Evolutionary conservation across 2,329 filamentous ascomycete species (phyloP).

Genomic region (Colletotrichum cordylinicola): DNA sequence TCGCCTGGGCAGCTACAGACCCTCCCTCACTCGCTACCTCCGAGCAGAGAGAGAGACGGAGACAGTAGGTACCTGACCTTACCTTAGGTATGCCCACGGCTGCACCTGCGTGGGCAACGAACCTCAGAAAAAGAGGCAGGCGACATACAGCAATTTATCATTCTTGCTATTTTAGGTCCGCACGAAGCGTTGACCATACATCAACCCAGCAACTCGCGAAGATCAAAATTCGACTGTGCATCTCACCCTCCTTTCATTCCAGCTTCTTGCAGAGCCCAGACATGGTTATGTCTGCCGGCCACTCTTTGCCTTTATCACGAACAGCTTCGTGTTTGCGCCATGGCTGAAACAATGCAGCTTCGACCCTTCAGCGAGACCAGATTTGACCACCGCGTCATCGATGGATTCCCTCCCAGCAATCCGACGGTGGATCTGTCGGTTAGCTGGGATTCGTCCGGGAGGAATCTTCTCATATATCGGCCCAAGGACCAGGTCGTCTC

Average conservation of each 20-base stretch:
- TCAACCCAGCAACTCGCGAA: background rate
- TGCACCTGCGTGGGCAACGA: background rate
- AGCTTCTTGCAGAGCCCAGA: background rate
- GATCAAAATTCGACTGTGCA: background rate
- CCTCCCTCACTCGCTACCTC: too few relatives aligned
- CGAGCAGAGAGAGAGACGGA: too few relatives aligned
- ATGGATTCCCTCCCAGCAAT: slow-evolving; percentile 73
- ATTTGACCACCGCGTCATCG: slow-evolving; percentile 59
- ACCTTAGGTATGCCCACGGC: background rate
- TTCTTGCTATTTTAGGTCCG: background rate
- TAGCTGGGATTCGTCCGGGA: slow-evolving; percentile 69
- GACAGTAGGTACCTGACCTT: background rate
- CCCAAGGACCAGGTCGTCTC: slow-evolving; percentile 74
- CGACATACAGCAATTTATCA: background rate
- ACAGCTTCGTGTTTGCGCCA: slow-evolving; percentile 17
- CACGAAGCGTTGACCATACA: background rate
- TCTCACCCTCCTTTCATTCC: background rate
- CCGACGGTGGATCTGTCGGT: slow-evolving; percentile 86
- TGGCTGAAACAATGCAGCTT: slow-evolving; percentile 40
- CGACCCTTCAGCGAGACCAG: slow-evolving; percentile 61
- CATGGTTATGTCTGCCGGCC: background rate
- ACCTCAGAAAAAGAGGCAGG: background rate
- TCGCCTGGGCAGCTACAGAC: background rate
- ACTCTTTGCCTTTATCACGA: background rate
- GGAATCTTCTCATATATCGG: slow-evolving; percentile 77